These are phyloP conservation scores for Colletotrichum graminicola DNA, from an alignment of 2,329 filamentous ascomycete species.

Conservation along the genomic window DNA sequence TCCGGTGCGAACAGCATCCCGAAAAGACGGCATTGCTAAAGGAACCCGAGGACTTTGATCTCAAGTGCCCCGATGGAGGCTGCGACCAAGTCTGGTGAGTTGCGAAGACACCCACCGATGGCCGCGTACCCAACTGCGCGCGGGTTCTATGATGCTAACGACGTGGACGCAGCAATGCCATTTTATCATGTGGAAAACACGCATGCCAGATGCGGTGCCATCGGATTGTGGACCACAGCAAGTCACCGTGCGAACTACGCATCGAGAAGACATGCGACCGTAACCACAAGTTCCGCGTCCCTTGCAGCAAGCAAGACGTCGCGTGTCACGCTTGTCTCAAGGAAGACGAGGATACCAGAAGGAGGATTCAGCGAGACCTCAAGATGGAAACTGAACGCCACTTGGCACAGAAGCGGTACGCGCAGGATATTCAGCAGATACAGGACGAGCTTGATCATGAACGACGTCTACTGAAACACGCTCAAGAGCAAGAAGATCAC, in stretches of 20 bases:
- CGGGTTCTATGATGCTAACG: neutral
- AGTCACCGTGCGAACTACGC: constrained; percentile 51
- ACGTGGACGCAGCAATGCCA: constrained; percentile 1
- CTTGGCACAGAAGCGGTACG: constrained; percentile 59
- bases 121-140: neutral
- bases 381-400: constrained; percentile 64
- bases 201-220: constrained; percentile 73
- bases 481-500: constrained; percentile 59
- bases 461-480: constrained; percentile 57
- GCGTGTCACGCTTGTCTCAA: constrained; percentile 64
- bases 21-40: constrained; percentile 60
- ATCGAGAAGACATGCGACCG: constrained; percentile 63
- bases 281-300: constrained; percentile 61
- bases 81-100: constrained; percentile 73
- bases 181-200: constrained; percentile 66
- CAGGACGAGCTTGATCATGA: constrained; percentile 67
- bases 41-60: constrained; percentile 69
- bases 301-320: constrained; percentile 58
- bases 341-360: constrained; percentile 61
- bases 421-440: constrained; percentile 58
- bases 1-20: constrained; percentile 71
- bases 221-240: constrained; percentile 68
- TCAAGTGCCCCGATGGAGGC: constrained; percentile 76
- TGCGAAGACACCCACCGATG: neutral
- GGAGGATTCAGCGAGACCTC: constrained; percentile 59